Evolutionary conservation across 1,139 yeast species (phyloP), one percentile per base, ranked within the genome.

Genomic region (Saccharomycopsis phalli): DNA sequence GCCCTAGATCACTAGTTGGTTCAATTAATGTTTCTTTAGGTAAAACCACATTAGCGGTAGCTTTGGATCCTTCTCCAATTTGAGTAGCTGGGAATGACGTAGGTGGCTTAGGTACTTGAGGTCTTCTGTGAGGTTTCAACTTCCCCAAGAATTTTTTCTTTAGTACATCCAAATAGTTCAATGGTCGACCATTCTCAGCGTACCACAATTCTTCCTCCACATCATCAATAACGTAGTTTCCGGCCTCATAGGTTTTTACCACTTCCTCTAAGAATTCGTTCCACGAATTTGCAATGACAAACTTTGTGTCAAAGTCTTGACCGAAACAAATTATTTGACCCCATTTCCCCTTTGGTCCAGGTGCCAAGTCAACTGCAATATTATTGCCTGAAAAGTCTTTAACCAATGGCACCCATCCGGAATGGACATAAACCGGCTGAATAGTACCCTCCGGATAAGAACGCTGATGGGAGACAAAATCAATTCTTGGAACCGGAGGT

Each of bases 261-360:
- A 65, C 65, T 28, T 59, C 61, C 48, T 66, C 66, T 36, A 76
- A 54, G 49, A 76, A 76, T 47, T 75, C 79, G 30, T 69, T 68
- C 57, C 76, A 74, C 37, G 65, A 63, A n/a, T 62, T 53, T 4
- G 81, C 80, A 47, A 76, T 59, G 23, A 76, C 81, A 47, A 71
- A 61, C 52, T 75, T 76, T 38, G 78, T 71, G 56, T 76, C 81
- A 51, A 62, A 75, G 49, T 76, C 82, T 51, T 81, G 68, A 14
- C 83, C 83, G 54, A 71, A 76, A 33, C 75, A 57, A 44, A 76
- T 76, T 14, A 76, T 60, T 56, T 76, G 83, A 19, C 83, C 82
- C 69, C 75, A 67, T 47, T 57, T 58, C 34, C 83, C 83, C 26
- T 58, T 61, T 20, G 77, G 72, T 3, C 80, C 81, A 0, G 83